Conservation (phyloP, 2,329 filamentous ascomycete species). For the Colletotrichum tofieldiae region DNA sequence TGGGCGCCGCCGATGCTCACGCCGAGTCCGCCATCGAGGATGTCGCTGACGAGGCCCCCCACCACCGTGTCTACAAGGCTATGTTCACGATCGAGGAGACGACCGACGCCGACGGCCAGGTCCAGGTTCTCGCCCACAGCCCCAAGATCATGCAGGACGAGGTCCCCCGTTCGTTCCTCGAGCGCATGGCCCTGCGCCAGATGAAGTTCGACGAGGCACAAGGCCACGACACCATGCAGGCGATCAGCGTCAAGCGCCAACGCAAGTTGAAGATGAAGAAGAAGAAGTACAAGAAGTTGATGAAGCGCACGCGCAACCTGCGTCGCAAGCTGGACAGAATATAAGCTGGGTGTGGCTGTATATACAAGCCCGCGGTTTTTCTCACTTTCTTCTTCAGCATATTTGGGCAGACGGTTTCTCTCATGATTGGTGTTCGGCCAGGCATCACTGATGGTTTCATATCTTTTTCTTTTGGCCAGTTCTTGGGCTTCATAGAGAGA, state of each 20-base stretch:
- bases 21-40: constrained; percentile 55
- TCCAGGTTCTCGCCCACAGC: constrained; percentile 74
- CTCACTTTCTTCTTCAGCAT: constrained; percentile 43
- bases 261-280: constrained; percentile 99
- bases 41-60: constrained; percentile 51
- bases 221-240: constrained; percentile 73
- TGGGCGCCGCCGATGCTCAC: constrained; percentile 55
- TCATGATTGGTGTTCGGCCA: constrained; percentile 39
- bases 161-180: constrained; percentile 72
- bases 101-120: constrained; percentile 71
- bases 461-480: constrained; percentile 28
- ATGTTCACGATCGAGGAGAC: constrained; percentile 79
- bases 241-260: constrained; percentile 93
- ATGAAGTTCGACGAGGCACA: constrained; percentile 71
- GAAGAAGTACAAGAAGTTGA: constrained; percentile 99
- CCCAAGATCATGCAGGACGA: constrained; percentile 69
- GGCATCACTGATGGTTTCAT: constrained; percentile 33
- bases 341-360: constrained; percentile 54
- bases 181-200: constrained; percentile 79
- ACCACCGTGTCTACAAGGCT: constrained; percentile 73
- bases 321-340: constrained; percentile 86
- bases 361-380: constrained; percentile 45
- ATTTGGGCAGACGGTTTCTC: constrained; percentile 41
- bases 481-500: constrained; percentile 37
- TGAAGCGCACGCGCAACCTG: constrained; percentile 90